These are phyloP conservation scores for Tuber umbilicatum DNA, from an alignment of 495 filamentous ascomycete species.

Conservation along the genomic window DNA sequence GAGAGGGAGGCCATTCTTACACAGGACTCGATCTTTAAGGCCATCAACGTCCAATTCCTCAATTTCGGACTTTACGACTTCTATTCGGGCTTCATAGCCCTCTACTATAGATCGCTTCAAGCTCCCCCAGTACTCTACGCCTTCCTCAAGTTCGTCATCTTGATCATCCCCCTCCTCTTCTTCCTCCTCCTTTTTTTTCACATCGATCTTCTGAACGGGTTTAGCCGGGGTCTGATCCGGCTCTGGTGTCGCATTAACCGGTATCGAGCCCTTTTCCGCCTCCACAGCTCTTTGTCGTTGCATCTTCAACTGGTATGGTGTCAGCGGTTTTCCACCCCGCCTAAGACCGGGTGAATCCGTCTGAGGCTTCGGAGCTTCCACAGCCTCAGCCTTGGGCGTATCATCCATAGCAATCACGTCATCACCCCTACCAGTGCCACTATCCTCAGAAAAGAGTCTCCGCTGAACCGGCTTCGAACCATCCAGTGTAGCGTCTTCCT, in stretches of 20 bases:
- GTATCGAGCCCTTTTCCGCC: background rate
- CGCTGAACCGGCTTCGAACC: background rate
- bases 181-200: constrained; percentile 2
- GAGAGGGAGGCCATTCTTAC: constrained; percentile 52
- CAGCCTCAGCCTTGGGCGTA: background rate
- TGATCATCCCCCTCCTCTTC: constrained; percentile 57
- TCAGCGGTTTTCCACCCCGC: constrained; percentile 26
- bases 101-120: constrained; percentile 56
- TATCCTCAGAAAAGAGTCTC: constrained; percentile 1
- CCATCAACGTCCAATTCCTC: constrained; percentile 79
- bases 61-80: constrained; percentile 69
- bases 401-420: constrained; percentile 8
- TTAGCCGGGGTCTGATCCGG: constrained; percentile 15
- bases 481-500: constrained; percentile 14
- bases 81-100: constrained; percentile 64
- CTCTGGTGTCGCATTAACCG: background rate
- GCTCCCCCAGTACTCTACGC: constrained; percentile 59
- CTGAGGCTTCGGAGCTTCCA: constrained; percentile 9
- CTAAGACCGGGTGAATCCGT: background rate
- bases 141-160: constrained; percentile 58
- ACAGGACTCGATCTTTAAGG: constrained; percentile 79
- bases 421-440: constrained; percentile 12
- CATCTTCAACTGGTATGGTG: constrained; percentile 38
- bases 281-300: constrained; percentile 22
- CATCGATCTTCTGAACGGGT: background rate